These are phyloP conservation scores for Dendrobium catenatum DNA, from an alignment of 106 monocot genomes.

Conservation along the genomic window DNA sequence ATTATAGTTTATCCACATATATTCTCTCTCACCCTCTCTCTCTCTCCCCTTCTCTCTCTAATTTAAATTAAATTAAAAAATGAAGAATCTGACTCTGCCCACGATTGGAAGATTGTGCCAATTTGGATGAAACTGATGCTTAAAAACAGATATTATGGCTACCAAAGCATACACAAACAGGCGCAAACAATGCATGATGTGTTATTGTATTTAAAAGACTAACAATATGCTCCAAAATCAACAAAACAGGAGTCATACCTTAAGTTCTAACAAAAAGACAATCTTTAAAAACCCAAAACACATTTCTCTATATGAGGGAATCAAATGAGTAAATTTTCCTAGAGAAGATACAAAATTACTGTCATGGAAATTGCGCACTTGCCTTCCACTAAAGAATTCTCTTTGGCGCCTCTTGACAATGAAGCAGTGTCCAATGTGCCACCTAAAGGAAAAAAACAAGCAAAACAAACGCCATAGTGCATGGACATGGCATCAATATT, in stretches of 20 bases:
- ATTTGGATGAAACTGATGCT: too few relatives aligned
- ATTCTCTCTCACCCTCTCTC: too few relatives aligned
- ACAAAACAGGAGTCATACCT: neutral
- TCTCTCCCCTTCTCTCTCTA: too few relatives aligned
- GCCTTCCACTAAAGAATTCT: neutral
- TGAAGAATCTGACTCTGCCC: too few relatives aligned
- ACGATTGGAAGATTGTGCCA: too few relatives aligned
- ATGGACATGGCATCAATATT: too few relatives aligned
- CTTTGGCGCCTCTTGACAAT: neutral
- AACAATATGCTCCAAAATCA: neutral
- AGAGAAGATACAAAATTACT: neutral
- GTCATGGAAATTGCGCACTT: neutral
- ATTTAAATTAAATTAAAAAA: too few relatives aligned
- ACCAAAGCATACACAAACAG: neutral
- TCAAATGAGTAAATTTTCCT: too few relatives aligned
- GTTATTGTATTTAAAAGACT: neutral
- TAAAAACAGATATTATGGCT: neutral
- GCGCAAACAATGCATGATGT: neutral
- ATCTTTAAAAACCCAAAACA: neutral
- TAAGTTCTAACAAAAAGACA: neutral
- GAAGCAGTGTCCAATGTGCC: conserved; percentile 1
- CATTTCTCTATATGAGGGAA: neutral
- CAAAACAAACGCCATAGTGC: neutral
- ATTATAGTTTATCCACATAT: too few relatives aligned
- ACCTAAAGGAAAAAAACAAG: conserved; percentile 3